Base-by-base conservation (phyloP, 768 basidiomycete species). In the Leccinum subgranulosum region DNA sequence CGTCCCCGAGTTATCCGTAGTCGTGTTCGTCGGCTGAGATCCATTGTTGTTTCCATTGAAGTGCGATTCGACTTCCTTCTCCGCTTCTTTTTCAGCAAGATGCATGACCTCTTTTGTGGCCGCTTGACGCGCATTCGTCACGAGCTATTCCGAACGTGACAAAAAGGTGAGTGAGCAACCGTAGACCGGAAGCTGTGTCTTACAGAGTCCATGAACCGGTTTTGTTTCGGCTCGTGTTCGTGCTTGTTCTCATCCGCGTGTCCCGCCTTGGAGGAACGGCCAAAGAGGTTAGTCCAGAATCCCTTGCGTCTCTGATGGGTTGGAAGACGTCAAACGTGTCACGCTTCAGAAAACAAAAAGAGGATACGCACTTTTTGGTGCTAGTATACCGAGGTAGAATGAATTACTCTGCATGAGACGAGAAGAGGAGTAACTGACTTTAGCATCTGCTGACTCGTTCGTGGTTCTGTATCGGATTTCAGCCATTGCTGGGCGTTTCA, bases 301-400 rank as follows among this genome's bases (percentile, higher is more conserved):
- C 63, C 60, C 33, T 61, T 65, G 56, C 56, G 63, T 21, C 61
- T 65, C 63, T 65, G 50, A 10, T 31, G n/a, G 10, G 10, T 41
- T 6, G 0, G 8, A 29, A 49, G 4, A 50, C 19, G 28, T 6
- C 36, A 15, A 31, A 45, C 39, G 5, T 10, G 34, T 53, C 1
- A 21, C 21, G 9, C 4, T 1, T n/a, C 8, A 14, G 19, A 15
- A 17, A 17, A 46, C 25, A 17, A 3, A 7, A 21, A 34, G 21
- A 15, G 14, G 5, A 15, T 0, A 7, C 63, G 12, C 3, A 65
- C 63, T 52, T 61, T 64, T 39, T 21, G 7, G 14, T 60, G 6
- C 56, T 65, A 33, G 31, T 33, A 6, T 6, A 54, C 5, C 1
- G 19, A 14, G 15, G 6, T 45, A 9, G 19, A 28, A 21, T 60